Evolutionary conservation across 192 early-diverging fungal species (phyloP).

Genomic region (Linnemannia exigua): DNA sequence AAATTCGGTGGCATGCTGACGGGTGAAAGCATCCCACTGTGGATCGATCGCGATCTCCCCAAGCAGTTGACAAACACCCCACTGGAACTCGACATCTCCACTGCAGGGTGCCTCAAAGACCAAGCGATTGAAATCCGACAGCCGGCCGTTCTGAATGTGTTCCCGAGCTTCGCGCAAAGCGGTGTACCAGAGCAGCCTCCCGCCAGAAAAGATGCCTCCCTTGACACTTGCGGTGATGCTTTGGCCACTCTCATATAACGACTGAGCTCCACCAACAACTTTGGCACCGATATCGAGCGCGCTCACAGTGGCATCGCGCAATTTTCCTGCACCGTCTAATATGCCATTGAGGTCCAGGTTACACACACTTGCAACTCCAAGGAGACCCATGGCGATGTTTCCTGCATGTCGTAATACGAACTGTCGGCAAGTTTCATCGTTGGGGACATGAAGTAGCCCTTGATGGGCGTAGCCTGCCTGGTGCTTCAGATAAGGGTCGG

Average conservation of each 20-base stretch:
- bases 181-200: no score
- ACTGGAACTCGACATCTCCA: neutral
- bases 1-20: neutral
- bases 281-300: neutral
- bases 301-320: neutral
- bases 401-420: neutral
- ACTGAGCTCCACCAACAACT: neutral
- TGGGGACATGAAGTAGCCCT: neutral
- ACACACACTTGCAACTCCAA: neutral
- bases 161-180: no score
- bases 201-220: neutral
- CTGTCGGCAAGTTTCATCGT: neutral
- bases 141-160: no score
- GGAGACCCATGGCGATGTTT: neutral
- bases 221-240: neutral
- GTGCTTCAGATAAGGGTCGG: neutral
- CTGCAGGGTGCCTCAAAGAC: neutral
- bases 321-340: neutral
- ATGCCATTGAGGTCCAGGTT: neutral
- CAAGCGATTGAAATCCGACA: neutral
- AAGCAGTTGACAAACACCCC: neutral
- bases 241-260: neutral
- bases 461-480: conserved; percentile 4
- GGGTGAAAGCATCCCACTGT: neutral
- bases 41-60: neutral